Evolutionary conservation across 768 basidiomycete species (phyloP).

Genomic region (Leucocoprinus sp.): DNA sequence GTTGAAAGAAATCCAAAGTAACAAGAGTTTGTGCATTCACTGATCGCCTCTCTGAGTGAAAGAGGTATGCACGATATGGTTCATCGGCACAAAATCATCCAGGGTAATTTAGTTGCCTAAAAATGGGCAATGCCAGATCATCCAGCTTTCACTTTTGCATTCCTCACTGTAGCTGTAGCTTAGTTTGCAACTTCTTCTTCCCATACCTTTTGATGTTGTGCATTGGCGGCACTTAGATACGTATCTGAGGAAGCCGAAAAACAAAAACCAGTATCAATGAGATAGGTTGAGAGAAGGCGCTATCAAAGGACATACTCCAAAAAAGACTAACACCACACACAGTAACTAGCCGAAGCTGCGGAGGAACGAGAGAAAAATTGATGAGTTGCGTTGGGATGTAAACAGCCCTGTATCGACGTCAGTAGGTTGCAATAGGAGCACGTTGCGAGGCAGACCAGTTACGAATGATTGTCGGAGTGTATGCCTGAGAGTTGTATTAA

Average conservation of each 20-base stretch:
- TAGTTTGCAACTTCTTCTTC: too few species aligned
- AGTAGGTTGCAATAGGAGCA: not conserved
- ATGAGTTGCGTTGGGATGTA: constrained; percentile 71
- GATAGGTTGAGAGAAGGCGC: not conserved
- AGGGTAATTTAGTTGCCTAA: too few species aligned
- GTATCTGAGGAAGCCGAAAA: constrained; percentile 34
- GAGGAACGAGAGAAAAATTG: constrained; percentile 74
- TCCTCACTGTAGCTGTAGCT: too few species aligned
- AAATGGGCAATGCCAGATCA: too few species aligned
- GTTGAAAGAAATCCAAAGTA: too few species aligned
- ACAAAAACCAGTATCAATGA: constrained; percentile 1
- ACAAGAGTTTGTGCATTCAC: too few species aligned
- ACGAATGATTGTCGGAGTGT: constrained; percentile 63
- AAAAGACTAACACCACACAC: constrained; percentile 73
- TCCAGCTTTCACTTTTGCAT: too few species aligned
- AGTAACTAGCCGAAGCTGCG: constrained; percentile 65
- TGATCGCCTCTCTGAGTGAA: too few species aligned
- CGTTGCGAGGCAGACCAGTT: constrained; percentile 48
- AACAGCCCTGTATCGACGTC: constrained; percentile 40
- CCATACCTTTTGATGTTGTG: constrained; percentile 19
- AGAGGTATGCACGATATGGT: too few species aligned
- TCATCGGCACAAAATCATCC: too few species aligned
- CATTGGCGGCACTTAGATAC: constrained; percentile 53
- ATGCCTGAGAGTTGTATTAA: constrained; percentile 35
- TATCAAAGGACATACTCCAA: constrained; percentile 54